Conservation (phyloP, 2,329 filamentous ascomycete genomes). For the Sclerotinia minor region DNA sequence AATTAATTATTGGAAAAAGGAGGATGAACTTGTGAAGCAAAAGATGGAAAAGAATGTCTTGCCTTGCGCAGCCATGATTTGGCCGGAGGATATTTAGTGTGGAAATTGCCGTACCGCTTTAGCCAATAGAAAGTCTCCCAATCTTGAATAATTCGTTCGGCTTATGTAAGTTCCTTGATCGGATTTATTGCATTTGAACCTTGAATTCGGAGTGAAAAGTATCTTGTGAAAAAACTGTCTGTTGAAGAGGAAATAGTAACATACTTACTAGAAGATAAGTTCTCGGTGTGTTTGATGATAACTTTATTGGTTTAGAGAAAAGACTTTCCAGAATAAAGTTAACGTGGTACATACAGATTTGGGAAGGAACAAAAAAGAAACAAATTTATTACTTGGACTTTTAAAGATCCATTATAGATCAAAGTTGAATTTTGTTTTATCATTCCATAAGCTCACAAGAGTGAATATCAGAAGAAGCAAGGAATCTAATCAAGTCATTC, state of each 20-base stretch:
- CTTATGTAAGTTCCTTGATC: slow-evolving; percentile 12
- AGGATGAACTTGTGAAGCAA: slow-evolving; percentile 18
- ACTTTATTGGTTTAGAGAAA: neutral
- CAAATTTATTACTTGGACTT: neutral
- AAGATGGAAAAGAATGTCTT: slow-evolving; percentile 17
- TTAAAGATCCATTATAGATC: neutral
- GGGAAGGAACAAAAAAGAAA: slow-evolving; percentile 1
- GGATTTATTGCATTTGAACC: neutral
- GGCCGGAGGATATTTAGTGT: slow-evolving; percentile 13
- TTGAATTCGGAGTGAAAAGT: neutral
- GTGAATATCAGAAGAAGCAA: neutral
- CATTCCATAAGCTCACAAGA: too few relatives aligned
- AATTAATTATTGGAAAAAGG: slow-evolving; percentile 21
- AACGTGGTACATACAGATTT: neutral
- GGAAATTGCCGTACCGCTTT: neutral
- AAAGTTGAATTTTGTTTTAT: neutral
- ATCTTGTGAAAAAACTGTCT: neutral
- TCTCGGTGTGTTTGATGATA: neutral
- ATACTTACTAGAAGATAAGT: neutral
- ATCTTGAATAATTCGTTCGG: neutral
- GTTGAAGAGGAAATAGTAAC: neutral
- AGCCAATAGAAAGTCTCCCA: slow-evolving; percentile 8
- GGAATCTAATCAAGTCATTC: neutral
- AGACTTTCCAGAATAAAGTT: neutral
- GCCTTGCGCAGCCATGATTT: slow-evolving; percentile 6